Evolutionary conservation across 2,329 filamentous ascomycete genomes (phyloP).

Genomic region (Neonectria punicea): DNA sequence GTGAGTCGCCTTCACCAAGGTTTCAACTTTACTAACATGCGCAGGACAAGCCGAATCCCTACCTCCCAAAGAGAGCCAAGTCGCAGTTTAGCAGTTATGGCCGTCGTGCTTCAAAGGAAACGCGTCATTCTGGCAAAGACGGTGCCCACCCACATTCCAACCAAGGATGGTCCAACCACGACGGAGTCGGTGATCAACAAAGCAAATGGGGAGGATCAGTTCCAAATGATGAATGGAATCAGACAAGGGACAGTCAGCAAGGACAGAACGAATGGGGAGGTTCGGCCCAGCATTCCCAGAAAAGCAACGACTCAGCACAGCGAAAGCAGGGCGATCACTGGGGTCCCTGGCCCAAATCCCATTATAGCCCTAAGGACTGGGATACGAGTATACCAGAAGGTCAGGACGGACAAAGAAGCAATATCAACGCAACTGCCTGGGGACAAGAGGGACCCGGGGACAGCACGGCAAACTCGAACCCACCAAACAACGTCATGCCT

Average conservation of each 20-base stretch:
- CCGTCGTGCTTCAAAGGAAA: conserved; percentile 26
- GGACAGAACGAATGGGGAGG: not conserved
- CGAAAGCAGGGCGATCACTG: conserved; percentile 33
- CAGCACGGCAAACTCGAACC: not conserved
- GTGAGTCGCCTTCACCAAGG: conserved; percentile 23
- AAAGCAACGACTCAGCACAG: conserved; percentile 30
- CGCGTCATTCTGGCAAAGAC: conserved; percentile 21
- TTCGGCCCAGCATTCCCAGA: conserved; percentile 27
- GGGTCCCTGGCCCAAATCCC: conserved; percentile 22
- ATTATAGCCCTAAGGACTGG: not conserved
- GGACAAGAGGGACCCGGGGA: conserved; percentile 2
- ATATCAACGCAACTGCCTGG: conserved; percentile 33
- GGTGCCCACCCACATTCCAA: conserved; percentile 17
- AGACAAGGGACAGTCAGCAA: conserved; percentile 19
- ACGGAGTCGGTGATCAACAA: conserved; percentile 19
- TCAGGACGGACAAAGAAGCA: conserved; percentile 22
- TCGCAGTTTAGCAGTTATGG: conserved; percentile 34
- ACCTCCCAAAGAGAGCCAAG: conserved; percentile 34
- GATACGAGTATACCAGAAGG: conserved; percentile 16
- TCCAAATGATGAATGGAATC: not conserved
- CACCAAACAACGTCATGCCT: conserved; percentile 47
- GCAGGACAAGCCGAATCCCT: conserved; percentile 41
- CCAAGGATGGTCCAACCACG: conserved; percentile 27
- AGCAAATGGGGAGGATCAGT: not conserved
- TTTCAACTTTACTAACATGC: conserved; percentile 21